Evolutionary conservation across 208 protist species (phyloP), one percentile per base, ranked within the genome.

Genomic region (Leishmania lainsoni): DNA sequence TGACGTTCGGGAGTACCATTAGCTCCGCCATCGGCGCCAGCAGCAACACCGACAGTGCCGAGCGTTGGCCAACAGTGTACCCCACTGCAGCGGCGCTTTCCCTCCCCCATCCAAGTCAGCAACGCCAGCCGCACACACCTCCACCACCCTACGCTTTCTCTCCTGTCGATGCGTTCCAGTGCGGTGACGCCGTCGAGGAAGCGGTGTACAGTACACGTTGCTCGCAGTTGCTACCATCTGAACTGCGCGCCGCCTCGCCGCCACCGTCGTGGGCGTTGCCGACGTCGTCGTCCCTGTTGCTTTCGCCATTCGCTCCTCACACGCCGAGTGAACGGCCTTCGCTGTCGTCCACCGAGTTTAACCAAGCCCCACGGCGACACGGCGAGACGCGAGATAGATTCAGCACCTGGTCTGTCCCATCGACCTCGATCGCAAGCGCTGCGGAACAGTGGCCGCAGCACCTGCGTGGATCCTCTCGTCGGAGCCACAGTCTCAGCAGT

Each of bases 1-100:
- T 85, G 8, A 85, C 76, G n/a, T 81, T 85, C 52, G 81, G 76
- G 26, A 85, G 76, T 48, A 76, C 81, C n/a, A 58, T 81, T 42
- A 32, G 76, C 49, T 78, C 76, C 45, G 22, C 72, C 39, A 14
- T 70, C 20, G 56, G 69, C 20, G 29, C 77, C 51, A 29, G 56
- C 71, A 74, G 29, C 69, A 76, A 42, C 39, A 79, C n/a, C 42
- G 66, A 63, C 42, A 83, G 80, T 29, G 80, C 48, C 6, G 80
- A 83, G 65, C 75, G 80, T 22, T 83, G 80, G 73, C 77, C 73
- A n/a, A 70, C 66, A 52, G 73, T 42, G 10, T 49, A 12, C 51
- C 79, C 80, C 14, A 78, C 79, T 17, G 73, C 79, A 1, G 61
- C 32, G 0, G 39, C 35, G 14, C 10, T 51, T 29, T 20, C 58